Evolutionary conservation across 208 protist species (phyloP), one percentile per base, ranked within the genome.

Genomic region (Strigomonas galati): DNA sequence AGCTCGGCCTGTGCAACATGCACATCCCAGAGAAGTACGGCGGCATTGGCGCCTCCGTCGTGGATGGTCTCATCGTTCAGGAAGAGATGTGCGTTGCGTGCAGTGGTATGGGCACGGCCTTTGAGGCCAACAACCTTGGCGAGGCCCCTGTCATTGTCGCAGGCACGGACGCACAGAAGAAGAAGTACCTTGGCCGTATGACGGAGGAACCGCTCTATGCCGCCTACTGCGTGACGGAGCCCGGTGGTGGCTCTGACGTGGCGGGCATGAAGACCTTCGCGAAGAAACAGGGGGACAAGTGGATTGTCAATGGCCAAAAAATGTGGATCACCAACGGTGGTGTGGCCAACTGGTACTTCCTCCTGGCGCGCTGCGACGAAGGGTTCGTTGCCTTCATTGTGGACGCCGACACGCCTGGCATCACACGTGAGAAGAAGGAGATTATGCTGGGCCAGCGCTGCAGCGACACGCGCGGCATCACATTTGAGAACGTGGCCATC

Each of bases 301-400:
- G 82, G 78, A 76, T 97, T 0, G 73, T 97, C 63, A 96, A 96
- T 79, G 94, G 94, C 7, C 63, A 76, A 52, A 97, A 98, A 78
- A 98, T 98, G 94, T 98, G 94, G 94, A 98, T 97, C 74, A 98
- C 94, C 30, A 96, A 96, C 72, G 94, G 88, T 44, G 89, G 90
- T 7, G 84, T 94, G 9, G 91, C 93, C 28, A 92, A 92, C 78
- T 97, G 93, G 93, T 97, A 79, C 78, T 97, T 95, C 68, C 71
- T 96, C 19, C 79, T 97, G 15, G 81, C 92, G 12, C 82, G 84
- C 24, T 85, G 71, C 44, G 79, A 89, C 19, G 75, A 82, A 21
- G 87, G 81, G 37, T 95, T 93, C 66, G 79, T 91, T n/a, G 87
- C 82, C 49, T 95, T 96, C 65, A 83, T 97, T 46, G 78, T 97